A percentile compares a stretch with the other conserved stretches of the same genome.
These are phyloP conservation scores for Leishmania tropica DNA, from an alignment of 208 protist species.

Conservation along the genomic window DNA sequence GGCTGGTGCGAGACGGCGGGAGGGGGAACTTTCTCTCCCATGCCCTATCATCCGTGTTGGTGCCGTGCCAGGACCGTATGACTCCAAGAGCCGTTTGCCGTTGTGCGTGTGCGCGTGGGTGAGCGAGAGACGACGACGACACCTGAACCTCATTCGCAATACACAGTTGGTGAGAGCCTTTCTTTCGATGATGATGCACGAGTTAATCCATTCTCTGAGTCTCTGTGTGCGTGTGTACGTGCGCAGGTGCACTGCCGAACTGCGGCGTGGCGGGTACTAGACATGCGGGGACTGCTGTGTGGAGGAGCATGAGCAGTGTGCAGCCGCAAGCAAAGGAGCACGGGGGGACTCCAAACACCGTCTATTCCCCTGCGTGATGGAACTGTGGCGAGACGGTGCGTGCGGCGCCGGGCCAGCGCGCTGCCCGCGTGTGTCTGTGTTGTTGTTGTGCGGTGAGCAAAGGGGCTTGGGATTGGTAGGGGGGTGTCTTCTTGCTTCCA, in stretches of 20 bases:
- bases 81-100: slow-evolving; percentile 12
- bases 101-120: neutral
- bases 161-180: slow-evolving; percentile 49
- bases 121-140: slow-evolving; percentile 31
- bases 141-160: slow-evolving; percentile 33
- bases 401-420: neutral
- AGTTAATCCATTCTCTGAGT: slow-evolving; percentile 61
- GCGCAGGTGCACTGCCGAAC: neutral
- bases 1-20: slow-evolving; percentile 13
- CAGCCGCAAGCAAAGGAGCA: slow-evolving; percentile 20
- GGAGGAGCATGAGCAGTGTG: neutral
- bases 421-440: neutral
- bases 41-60: slow-evolving; percentile 1
- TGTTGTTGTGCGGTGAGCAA: neutral
- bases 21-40: neutral
- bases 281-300: neutral
- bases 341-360: slow-evolving; percentile 5
- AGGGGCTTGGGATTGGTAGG: neutral
- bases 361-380: slow-evolving; percentile 12
- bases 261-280: neutral
- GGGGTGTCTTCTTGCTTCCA: neutral
- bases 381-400: slow-evolving; percentile 12
- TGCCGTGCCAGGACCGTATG: slow-evolving; percentile 35
- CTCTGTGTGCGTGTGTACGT: slow-evolving; percentile 2
- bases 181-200: slow-evolving; percentile 40